phyloP scores from a whole-genome alignment of 768 basidiomycete genomes.

The Coprinellus micaceus region DNA sequence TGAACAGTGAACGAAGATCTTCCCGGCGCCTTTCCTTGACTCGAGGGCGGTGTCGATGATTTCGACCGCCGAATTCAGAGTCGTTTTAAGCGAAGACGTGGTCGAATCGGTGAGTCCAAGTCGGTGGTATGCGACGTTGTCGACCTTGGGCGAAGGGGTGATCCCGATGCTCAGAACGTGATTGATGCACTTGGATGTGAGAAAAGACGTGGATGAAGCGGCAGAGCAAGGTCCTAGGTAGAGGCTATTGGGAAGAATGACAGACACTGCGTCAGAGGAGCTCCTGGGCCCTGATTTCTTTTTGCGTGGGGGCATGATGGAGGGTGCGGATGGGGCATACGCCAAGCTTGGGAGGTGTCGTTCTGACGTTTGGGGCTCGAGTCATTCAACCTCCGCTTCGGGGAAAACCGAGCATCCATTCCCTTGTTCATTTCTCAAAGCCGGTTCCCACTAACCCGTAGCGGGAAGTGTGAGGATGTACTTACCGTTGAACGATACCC shows the following conservation, averaged over 20 bases:
- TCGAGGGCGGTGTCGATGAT: constrained; percentile 28
- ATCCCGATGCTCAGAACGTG: constrained; percentile 40
- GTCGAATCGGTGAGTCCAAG: constrained; percentile 35
- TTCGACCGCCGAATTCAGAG: constrained; percentile 23
- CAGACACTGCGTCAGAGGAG: constrained; percentile 16
- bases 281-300: background rate
- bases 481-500: too few relatives aligned
- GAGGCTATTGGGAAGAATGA: constrained; percentile 25
- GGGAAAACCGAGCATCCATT: too few relatives aligned
- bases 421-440: too few relatives aligned
- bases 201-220: constrained; percentile 32
- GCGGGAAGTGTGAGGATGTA: too few relatives aligned
- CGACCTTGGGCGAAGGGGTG: constrained; percentile 25
- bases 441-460: too few relatives aligned
- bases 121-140: constrained; percentile 34
- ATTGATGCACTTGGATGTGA: constrained; percentile 31
- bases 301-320: constrained; percentile 1
- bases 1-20: constrained; percentile 41
- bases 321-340: too few relatives aligned
- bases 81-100: constrained; percentile 24
- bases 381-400: too few relatives aligned
- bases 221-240: constrained; percentile 42
- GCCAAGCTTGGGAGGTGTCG: too few relatives aligned
- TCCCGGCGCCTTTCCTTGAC: constrained; percentile 23
- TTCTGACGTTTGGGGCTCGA: too few relatives aligned